Conservation (phyloP, 306 rosid species). For the Cicer yamashitae region DNA sequence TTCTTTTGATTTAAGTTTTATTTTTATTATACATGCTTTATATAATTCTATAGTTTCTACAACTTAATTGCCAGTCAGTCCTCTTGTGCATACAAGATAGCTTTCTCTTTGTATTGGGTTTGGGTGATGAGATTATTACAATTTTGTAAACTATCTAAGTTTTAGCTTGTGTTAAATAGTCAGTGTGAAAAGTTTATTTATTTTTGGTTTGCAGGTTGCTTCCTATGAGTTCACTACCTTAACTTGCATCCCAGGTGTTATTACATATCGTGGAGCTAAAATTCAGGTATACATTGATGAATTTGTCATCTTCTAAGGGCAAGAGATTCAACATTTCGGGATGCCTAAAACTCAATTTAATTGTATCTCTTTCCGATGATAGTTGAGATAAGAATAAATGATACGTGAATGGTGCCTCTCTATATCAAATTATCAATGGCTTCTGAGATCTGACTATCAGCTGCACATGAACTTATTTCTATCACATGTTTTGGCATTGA, state of each 20-base stretch:
- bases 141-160: constrained; percentile 23
- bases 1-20: neutral
- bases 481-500: neutral
- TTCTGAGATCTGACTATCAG: constrained; percentile 1
- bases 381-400: constrained; percentile 23
- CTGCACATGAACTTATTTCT: constrained; percentile 1
- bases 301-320: neutral
- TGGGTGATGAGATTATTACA: constrained; percentile 13
- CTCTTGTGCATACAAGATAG: neutral
- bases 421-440: neutral
- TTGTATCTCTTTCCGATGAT: constrained; percentile 2
- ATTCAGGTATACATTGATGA: constrained; percentile 73
- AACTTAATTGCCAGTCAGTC: too few species aligned
- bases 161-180: constrained; percentile 31
- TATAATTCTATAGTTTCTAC: too few species aligned
- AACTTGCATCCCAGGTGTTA: constrained; percentile 98
- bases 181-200: constrained; percentile 41
- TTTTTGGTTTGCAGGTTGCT: constrained; percentile 76
- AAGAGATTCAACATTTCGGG: neutral
- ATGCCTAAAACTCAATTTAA: constrained; percentile 17
- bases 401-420: constrained; percentile 13
- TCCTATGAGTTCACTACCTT: constrained; percentile 96
- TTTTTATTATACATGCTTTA: neutral
- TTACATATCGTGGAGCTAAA: constrained; percentile 87
- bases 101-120: constrained; percentile 16